Base-by-base conservation (phyloP, 1,284 basidiomycete species). In the Omphalotus olearius region DNA sequence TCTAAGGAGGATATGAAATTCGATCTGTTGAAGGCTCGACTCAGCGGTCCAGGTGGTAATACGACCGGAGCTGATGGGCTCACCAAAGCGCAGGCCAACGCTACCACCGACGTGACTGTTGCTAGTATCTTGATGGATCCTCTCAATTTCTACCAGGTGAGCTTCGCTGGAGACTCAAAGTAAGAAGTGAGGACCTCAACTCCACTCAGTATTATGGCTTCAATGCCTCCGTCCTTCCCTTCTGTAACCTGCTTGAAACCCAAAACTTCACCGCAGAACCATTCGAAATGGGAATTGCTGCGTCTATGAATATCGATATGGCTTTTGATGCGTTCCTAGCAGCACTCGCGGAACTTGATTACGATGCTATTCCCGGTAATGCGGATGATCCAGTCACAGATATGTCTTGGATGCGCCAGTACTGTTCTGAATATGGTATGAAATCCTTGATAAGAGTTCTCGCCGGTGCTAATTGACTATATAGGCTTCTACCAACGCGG, bases 341-440 rank as follows among this genome's bases (percentile, higher is more conserved):
- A 3, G 74, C 71, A 1, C 59, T 78, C 28, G 67, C 64, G 23
- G 72, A 78, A 55, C 59, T 76, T 7, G 71, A 76, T 54, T 76
- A 76, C 55, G 72, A 72, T 55, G 66, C 72, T 11, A 72, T 76
- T 26, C 66, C 69, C 0, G 67, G 71, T 2, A 62, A 59, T 43
- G 51, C 68, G 0, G 71, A 73, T 53, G 74, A 76, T 59, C 72
- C 73, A 6, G 69, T 71, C 1, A 55, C 60, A 46, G 74, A 75
- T 50, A 61, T 60, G 25, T 75, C 74, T 2, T 78, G 75, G 75
- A 76, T 75, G 75, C 69, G 75, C 66, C 75, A 78, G 54, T 78
- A 77, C 52, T 78, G 74, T 52, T 77, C 75, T 0, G 74, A 77
- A 59, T 76, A 75, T 52, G 75, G 75, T 72, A n/a, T n/a, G 63